These are phyloP conservation scores for Fusarium sp. DNA, from an alignment of 2,329 filamentous ascomycete genomes.

Conservation along the genomic window DNA sequence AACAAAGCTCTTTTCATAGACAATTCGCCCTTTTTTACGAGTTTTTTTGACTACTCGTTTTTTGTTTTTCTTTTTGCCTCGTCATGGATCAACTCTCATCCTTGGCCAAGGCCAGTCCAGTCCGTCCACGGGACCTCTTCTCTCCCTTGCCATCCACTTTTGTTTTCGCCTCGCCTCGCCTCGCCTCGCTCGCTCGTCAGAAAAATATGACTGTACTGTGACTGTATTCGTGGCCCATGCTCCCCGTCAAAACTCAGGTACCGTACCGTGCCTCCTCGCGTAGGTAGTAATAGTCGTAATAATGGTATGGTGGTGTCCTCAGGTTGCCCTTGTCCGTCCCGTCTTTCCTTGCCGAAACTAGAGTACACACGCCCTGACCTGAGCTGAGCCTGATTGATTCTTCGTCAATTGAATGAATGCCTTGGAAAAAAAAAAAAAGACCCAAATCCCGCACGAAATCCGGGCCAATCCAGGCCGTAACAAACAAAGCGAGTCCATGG, in stretches of 20 bases:
- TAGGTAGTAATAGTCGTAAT: constrained; percentile 5
- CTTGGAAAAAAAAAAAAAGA: constrained; percentile 11
- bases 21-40: constrained; percentile 42
- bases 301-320: constrained; percentile 17
- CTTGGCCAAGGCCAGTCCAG: not conserved
- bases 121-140: not conserved
- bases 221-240: constrained; percentile 20
- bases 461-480: constrained; percentile 29
- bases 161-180: constrained; percentile 23
- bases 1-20: constrained; percentile 34
- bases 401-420: constrained; percentile 10
- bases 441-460: constrained; percentile 16
- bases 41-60: constrained; percentile 41
- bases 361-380: constrained; percentile 40
- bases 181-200: not conserved
- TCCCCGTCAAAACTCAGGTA: constrained; percentile 5
- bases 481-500: constrained; percentile 43
- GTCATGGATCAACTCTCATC: not conserved
- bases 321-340: constrained; percentile 40
- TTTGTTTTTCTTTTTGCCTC: constrained; percentile 30
- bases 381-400: constrained; percentile 31
- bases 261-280: constrained; percentile 11
- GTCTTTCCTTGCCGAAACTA: constrained; percentile 38
- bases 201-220: constrained; percentile 29
- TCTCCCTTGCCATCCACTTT: constrained; percentile 33